These are phyloP conservation scores for Didymella keratinophila DNA, from an alignment of 2,329 filamentous ascomycete genomes.

Conservation along the genomic window DNA sequence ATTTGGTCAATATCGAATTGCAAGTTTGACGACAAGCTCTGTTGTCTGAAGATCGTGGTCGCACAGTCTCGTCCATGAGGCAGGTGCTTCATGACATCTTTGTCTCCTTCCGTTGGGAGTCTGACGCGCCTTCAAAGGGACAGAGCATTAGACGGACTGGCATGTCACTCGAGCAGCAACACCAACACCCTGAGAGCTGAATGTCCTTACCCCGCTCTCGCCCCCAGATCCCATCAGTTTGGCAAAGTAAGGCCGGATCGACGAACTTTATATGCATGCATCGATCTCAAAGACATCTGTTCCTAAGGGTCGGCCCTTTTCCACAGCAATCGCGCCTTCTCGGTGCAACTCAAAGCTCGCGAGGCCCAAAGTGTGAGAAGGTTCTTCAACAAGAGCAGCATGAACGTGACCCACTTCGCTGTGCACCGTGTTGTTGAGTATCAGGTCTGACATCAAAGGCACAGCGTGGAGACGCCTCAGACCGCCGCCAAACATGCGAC, in stretches of 20 bases:
- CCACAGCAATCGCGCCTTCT: constrained; percentile 5
- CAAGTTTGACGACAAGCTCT: not conserved
- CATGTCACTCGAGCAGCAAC: not conserved
- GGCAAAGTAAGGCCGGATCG: constrained; percentile 12
- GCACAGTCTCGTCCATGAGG: not conserved
- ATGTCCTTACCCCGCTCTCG: not conserved
- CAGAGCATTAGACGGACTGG: not conserved
- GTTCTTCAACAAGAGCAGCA: no score
- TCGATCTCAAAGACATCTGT: constrained; percentile 4
- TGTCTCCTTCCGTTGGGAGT: not conserved
- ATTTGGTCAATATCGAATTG: not conserved
- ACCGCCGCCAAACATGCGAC: no score
- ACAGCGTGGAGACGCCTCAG: no score
- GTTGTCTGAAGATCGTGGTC: not conserved
- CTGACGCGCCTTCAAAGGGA: not conserved
- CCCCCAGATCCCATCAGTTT: constrained; percentile 6
- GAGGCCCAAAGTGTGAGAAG: not conserved
- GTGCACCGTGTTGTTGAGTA: no score
- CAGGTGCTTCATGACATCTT: not conserved
- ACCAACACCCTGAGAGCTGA: not conserved
- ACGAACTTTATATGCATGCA: not conserved
- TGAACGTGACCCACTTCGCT: no score
- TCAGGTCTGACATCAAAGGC: no score
- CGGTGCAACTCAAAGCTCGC: not conserved
- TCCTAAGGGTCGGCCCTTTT: constrained; percentile 15